Conservation (phyloP, 2,329 filamentous ascomycete species). For the Phialocephala sp. region DNA sequence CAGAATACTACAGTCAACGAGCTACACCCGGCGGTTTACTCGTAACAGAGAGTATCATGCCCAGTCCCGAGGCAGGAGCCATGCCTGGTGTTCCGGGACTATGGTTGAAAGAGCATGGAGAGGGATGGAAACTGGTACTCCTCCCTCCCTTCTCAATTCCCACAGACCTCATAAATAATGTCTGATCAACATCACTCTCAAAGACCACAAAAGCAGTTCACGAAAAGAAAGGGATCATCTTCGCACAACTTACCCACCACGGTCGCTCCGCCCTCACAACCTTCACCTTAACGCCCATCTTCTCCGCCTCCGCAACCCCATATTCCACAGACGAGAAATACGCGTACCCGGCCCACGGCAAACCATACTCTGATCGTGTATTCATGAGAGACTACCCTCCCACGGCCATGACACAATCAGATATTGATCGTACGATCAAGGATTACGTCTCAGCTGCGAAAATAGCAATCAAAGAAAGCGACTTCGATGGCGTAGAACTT, state of each 20-base stretch:
- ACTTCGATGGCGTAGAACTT: constrained; percentile 54
- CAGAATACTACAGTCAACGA: constrained; percentile 57
- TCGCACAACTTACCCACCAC: constrained; percentile 63
- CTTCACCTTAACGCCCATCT: constrained; percentile 43
- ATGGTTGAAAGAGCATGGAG: constrained; percentile 59
- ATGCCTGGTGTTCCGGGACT: constrained; percentile 61
- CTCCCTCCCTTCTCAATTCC: neutral
- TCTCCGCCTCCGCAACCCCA: constrained; percentile 48
- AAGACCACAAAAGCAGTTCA: constrained; percentile 66
- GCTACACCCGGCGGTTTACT: constrained; percentile 60
- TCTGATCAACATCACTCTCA: neutral
- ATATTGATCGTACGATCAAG: constrained; percentile 40
- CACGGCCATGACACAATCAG: constrained; percentile 44
- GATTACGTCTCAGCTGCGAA: constrained; percentile 34
- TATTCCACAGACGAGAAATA: constrained; percentile 25
- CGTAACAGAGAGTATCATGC: constrained; percentile 62
- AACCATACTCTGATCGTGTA: constrained; percentile 6
- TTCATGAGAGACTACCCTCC: constrained; percentile 35
- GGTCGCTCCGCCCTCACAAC: constrained; percentile 52
- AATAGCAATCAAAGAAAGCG: constrained; percentile 53
- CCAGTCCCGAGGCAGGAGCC: constrained; percentile 53
- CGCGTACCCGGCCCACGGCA: constrained; percentile 13
- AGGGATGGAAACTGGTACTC: constrained; percentile 58
- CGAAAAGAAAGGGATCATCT: constrained; percentile 63
- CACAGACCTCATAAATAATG: neutral